These are phyloP conservation scores for Beverwykella pulmonaria DNA, from an alignment of 495 filamentous ascomycete genomes.

Conservation along the genomic window DNA sequence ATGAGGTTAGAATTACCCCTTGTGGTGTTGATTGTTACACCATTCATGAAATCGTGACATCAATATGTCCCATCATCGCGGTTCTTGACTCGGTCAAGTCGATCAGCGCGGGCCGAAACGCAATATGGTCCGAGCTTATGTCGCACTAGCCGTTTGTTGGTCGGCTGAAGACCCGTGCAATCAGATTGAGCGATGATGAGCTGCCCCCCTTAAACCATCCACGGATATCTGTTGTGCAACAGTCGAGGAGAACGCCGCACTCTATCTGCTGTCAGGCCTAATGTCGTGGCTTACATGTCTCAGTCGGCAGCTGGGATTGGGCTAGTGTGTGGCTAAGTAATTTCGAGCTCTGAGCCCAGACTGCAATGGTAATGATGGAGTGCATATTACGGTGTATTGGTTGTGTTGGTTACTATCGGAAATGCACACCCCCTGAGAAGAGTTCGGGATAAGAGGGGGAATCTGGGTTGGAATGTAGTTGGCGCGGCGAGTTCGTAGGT, in stretches of 20 bases:
- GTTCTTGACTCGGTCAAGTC: neutral
- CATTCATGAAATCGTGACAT: neutral
- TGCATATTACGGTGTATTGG: too few relatives aligned
- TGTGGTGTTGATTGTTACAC: neutral
- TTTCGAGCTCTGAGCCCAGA: too few relatives aligned
- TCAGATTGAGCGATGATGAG: neutral
- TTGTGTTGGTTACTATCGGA: too few relatives aligned
- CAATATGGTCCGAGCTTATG: neutral
- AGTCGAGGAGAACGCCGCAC: neutral
- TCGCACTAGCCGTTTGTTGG: neutral
- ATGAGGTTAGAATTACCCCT: neutral
- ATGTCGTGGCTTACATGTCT: neutral
- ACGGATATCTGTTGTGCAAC: neutral
- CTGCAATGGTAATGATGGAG: too few relatives aligned
- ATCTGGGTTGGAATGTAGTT: too few relatives aligned
- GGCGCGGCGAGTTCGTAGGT: too few relatives aligned
- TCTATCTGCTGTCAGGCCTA: slow-evolving; percentile 6
- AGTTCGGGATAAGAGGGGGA: too few relatives aligned
- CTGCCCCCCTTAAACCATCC: neutral
- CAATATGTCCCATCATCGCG: neutral
- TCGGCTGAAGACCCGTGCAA: neutral
- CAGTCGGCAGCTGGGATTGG: neutral
- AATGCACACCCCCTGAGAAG: too few relatives aligned
- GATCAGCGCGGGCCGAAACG: neutral
- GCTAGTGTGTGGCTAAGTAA: too few relatives aligned